Evolutionary conservation across 495 filamentous ascomycete species (phyloP).

Genomic region (Lasiosphaeriaceae sp.): DNA sequence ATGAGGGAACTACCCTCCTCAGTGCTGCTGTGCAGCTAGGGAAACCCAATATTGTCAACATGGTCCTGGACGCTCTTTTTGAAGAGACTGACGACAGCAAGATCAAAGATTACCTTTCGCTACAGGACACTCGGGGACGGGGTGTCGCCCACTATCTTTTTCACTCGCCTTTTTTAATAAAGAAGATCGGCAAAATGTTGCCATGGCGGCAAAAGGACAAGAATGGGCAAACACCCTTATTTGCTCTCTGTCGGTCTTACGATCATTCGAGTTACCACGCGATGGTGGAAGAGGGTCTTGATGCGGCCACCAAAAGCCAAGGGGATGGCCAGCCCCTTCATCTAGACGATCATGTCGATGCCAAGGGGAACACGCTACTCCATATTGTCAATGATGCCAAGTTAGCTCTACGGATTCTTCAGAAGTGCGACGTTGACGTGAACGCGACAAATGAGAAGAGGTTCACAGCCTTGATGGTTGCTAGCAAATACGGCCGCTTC

Average conservation of each 20-base stretch:
- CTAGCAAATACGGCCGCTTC: constrained; percentile 96
- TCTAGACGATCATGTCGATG: constrained; percentile 88
- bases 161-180: constrained; percentile 77
- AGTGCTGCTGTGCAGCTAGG: constrained; percentile 92
- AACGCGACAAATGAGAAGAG: constrained; percentile 95
- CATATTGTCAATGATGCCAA: constrained; percentile 88
- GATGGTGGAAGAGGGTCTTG: constrained; percentile 80
- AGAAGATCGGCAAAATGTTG: constrained; percentile 65
- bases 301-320: constrained; percentile 69
- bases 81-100: constrained; percentile 35
- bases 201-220: constrained; percentile 91
- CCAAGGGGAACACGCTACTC: constrained; percentile 87
- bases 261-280: constrained; percentile 80
- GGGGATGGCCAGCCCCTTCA: constrained; percentile 75
- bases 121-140: constrained; percentile 78
- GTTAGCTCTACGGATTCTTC: constrained; percentile 68
- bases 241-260: constrained; percentile 91
- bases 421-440: constrained; percentile 83
- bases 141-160: constrained; percentile 96
- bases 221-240: constrained; percentile 94
- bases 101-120: constrained; percentile 61
- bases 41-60: constrained; percentile 67
- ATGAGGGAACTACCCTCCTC: constrained; percentile 82
- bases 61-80: constrained; percentile 62
- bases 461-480: constrained; percentile 96